These are phyloP conservation scores for Strigomonas oncopelti DNA, from an alignment of 208 protist genomes.

Conservation along the genomic window DNA sequence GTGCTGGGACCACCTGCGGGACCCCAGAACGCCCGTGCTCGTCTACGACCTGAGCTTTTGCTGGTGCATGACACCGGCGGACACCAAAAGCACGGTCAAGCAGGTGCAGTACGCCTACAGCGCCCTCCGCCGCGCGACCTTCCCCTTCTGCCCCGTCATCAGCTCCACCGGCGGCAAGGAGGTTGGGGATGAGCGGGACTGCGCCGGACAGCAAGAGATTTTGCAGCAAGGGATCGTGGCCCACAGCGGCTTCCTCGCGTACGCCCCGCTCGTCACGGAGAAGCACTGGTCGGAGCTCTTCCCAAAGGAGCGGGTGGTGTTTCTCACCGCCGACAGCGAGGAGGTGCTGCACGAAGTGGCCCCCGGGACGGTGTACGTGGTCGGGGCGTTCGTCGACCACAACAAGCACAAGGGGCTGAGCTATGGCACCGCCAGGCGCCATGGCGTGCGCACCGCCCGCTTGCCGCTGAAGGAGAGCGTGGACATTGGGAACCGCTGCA, in stretches of 20 bases:
- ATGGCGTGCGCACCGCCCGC: constrained; percentile 70
- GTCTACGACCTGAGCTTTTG: constrained; percentile 87
- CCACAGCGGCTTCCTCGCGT: constrained; percentile 74
- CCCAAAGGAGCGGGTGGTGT: constrained; percentile 41
- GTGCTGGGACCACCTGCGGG: constrained; percentile 31
- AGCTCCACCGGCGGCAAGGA: constrained; percentile 57
- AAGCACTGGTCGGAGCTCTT: constrained; percentile 73
- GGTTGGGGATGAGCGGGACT: constrained; percentile 11
- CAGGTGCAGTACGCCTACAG: constrained; percentile 88
- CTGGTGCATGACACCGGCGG: constrained; percentile 75
- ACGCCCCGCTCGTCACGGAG: constrained; percentile 34
- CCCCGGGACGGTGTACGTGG: constrained; percentile 60
- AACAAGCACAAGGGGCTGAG: constrained; percentile 80
- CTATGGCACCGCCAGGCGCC: constrained; percentile 37
- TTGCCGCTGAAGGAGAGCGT: constrained; percentile 79
- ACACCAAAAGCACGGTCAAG: constrained; percentile 77
- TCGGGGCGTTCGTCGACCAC: constrained; percentile 89
- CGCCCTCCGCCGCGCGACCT: constrained; percentile 50
- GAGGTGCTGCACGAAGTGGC: constrained; percentile 56
- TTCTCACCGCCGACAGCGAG: constrained; percentile 75
- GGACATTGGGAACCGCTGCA: constrained; percentile 80
- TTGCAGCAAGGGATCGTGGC: constrained; percentile 26
- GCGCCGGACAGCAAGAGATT: constrained; percentile 25
- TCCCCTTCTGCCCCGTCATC: constrained; percentile 74
- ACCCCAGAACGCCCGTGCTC: constrained; percentile 44